Evolutionary conservation across 306 rosid species (phyloP), one percentile per base, ranked within the genome.

Genomic region (Abrus pulchellus): DNA sequence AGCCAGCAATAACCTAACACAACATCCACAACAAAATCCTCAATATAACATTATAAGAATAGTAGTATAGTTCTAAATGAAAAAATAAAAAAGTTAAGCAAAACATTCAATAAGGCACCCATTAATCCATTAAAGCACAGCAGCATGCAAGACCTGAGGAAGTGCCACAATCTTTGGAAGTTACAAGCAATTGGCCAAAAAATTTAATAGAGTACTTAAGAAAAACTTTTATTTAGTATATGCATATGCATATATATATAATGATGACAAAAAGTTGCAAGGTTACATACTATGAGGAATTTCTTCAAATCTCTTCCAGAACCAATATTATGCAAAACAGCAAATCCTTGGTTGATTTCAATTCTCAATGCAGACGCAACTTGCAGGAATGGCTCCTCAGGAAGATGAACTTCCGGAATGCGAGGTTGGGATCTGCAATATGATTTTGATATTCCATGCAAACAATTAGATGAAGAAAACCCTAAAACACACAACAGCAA

Each of bases 241-340:
- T 20, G 20, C 20, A 49, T 34, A 20, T 20, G 20, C 20, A 20
- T 36, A 36, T 36, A 41, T 14, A 12, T 54, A 20, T 28, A 55
- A 54, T 20, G 12, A 27, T n/a, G 4, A 68, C 3, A n/a, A 55
- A 20, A 14, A 9, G 11, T 13, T 57, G 7, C 3, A 8, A 69
- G 60, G 63, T 44, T 29, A 60, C 89, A 7, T 83, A 92, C 97
- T 11, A 83, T 47, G 9, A 92, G 76, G 72, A 92, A 92, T 76
- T 90, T 86, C 87, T 89, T 92, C 84, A 88, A 78, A 66, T 92
- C 89, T 50, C 86, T 85, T 49, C 94, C 94, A 9, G 92, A 86
- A 12, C 90, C 91, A 45, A 92, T 75, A 41, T 57, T 79, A 1
- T 67, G 83, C 78, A 91, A 80, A 44, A 70, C 36, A 1, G 90